Base-by-base conservation (phyloP, 2,329 filamentous ascomycete species). In the Drechslerella stenobrocha region DNA sequence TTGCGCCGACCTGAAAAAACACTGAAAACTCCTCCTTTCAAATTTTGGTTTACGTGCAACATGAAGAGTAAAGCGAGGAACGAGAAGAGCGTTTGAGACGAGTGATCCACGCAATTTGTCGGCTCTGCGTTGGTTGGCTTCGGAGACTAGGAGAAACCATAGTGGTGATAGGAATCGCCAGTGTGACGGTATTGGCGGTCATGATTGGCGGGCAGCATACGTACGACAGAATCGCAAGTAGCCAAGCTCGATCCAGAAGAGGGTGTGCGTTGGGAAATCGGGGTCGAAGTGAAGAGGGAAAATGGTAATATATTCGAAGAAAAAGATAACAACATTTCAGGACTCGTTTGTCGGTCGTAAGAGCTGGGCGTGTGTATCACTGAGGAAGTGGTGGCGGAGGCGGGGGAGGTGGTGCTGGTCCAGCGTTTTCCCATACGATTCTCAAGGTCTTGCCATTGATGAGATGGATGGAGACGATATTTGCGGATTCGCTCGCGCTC, bases 361-460 rank as follows among this genome's bases (percentile, higher is more conserved):
- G 15, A 4, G 37, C n/a, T 3, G 37, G 13, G 7, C n/a, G 18
- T 4, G 37, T 8, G 9, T 7, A 20, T 46, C 30, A 66, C 61
- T 66, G 63, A 26, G 63, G 63, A 50, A 67, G 34, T 60, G 63
- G 63, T 32, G 63, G 63, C 4, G 63, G 63, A 23, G 63, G 63
- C 42, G 63, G 63, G 35, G 63, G 63, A 34, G 48, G 63, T 46
- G 60, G 34, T 40, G 63, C 55, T 34, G 64, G 64, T 45, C 64
- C 64, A 26, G 64, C 64, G 30, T 69, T 69, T 51, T 69, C 64
- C 64, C 64, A 69, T 52, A 69, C 64, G 56, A 69, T 69, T 42
- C 64, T 56, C 50, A 69, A 52, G n/a, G 64, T 69, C 22, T 69
- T 69, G 35, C 64, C 64, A 23, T 69, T 69, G 40, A 69, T 69